Base-by-base conservation (phyloP, 345 rosid genomes). In the Bruguiera gymnorhiza region DNA sequence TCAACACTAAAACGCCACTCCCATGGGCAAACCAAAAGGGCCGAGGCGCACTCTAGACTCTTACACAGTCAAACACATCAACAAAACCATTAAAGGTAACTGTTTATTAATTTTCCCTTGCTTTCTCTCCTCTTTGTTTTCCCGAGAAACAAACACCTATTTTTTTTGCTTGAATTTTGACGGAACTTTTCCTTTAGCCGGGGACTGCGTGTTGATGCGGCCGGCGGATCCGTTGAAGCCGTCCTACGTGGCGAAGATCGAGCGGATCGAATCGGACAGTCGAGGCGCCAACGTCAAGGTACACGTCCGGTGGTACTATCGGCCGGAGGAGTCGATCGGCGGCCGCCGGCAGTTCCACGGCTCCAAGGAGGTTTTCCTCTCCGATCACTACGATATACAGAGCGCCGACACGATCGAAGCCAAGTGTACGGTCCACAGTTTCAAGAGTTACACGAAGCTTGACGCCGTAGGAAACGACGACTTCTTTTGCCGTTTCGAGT, bases 401-500 rank as follows among this genome's bases (percentile, higher is more conserved):
- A 92, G 98, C 76, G 91, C 96, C 1, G 99, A 92, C 65, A 92
- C 99, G 3, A 90, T 95, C 43, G 97, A 95, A 66, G 93, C 81
- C 27, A 95, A 88, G 94, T 95, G 99, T 74, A 85, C 84, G 70
- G 98, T 95, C 63, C 99, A 92, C 75, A 83, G 84, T 48, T 95
- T 90, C 83, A 83, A 86, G 82, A 84, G 86, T 82, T 95, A 95
- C 70, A 87, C 88, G n/a, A 95, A 83, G 79, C 92, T 95, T 10
- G 92, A 89, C 34, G 88, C 96, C n/a, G 97, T 95, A 0, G 97
- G 90, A 43, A 88, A 90, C 81, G 98, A 95, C 37, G 98, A 92
- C 73, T 95, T 87, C 92, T 95, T 95, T 79, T 92, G 97, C 73
- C 97, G 99, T 76, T 95, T 95, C 65, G 98, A 92, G 87, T 95